Conservation (phyloP, 1,139 yeast genomes). For the Magnusiomyces clavatus region DNA sequence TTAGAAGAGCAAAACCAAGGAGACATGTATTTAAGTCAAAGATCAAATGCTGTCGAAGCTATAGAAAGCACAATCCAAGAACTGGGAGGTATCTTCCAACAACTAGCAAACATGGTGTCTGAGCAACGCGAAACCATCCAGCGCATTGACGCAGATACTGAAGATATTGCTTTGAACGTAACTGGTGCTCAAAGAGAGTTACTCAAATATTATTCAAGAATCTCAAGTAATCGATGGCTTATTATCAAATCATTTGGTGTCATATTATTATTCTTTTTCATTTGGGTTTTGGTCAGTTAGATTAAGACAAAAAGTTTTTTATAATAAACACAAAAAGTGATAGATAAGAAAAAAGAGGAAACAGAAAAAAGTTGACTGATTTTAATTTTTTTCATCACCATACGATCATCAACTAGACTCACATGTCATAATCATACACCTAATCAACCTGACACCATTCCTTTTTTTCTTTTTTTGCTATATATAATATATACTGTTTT, state of each 20-base stretch:
- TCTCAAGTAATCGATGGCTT: conserved; percentile 87
- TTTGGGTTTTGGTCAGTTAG: conserved; percentile 28
- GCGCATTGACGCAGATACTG: conserved; percentile 90
- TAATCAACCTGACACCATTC: no score
- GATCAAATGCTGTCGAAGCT: conserved; percentile 88
- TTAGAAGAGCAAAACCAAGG: conserved; percentile 52
- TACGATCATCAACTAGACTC: neutral
- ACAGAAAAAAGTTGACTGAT: neutral
- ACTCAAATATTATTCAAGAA: conserved; percentile 79
- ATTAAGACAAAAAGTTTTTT: conserved; percentile 2
- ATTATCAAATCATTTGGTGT: conserved; percentile 86
- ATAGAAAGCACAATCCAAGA: conserved; percentile 94
- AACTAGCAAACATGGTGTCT: conserved; percentile 93
- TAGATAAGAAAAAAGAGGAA: neutral
- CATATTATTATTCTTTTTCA: conserved; percentile 40
- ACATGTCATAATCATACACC: no score
- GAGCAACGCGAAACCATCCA: conserved; percentile 97
- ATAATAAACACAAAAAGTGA: neutral
- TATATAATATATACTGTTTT: neutral
- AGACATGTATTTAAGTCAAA: conserved; percentile 67
- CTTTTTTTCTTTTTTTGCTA: neutral
- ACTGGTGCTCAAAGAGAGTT: conserved; percentile 92
- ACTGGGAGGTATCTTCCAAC: conserved; percentile 90
- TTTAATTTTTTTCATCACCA: neutral
- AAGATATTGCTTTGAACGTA: conserved; percentile 82